Conservation (phyloP, 116 monocot genomes). For the Trichopus zeylanicus region DNA sequence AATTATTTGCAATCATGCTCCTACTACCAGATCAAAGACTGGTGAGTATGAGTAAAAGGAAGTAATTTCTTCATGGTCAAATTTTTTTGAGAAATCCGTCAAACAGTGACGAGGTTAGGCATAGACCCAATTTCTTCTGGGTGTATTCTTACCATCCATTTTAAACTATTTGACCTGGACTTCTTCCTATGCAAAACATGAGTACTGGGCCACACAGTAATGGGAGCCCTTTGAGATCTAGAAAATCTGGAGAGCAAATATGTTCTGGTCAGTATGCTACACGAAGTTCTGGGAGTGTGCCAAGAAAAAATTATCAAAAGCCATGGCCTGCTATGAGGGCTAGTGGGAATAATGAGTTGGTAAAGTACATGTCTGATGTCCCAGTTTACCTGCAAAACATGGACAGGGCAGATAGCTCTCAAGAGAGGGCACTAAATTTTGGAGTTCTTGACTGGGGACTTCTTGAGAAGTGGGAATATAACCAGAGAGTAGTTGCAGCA, state of each 20-base stretch:
- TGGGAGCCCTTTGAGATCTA: not conserved
- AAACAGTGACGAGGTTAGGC: no score
- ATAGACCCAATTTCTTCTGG: no score
- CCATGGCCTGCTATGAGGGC: conserved; percentile 3
- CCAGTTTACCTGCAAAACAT: conserved; percentile 24
- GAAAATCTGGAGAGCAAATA: not conserved
- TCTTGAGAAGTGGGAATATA: conserved; percentile 36
- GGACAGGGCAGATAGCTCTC: conserved; percentile 12
- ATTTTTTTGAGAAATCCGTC: no score
- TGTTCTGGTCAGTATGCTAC: not conserved
- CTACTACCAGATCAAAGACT: no score
- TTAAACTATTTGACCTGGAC: no score
- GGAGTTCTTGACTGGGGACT: conserved; percentile 45
- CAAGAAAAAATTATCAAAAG: conserved; percentile 2
- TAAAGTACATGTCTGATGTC: conserved; percentile 30
- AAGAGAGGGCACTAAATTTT: conserved; percentile 37
- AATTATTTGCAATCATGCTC: no score
- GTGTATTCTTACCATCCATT: no score
- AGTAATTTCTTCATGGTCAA: no score
- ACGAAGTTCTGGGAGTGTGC: not conserved
- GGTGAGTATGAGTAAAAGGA: no score
- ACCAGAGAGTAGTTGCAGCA: conserved; percentile 12
- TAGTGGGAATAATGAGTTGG: conserved; percentile 13
- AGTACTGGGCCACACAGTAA: not conserved
- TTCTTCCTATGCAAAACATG: not conserved